These are phyloP conservation scores for Kluyveromyces marxianus DNA, from an alignment of 1,139 yeast genomes.

Conservation along the genomic window DNA sequence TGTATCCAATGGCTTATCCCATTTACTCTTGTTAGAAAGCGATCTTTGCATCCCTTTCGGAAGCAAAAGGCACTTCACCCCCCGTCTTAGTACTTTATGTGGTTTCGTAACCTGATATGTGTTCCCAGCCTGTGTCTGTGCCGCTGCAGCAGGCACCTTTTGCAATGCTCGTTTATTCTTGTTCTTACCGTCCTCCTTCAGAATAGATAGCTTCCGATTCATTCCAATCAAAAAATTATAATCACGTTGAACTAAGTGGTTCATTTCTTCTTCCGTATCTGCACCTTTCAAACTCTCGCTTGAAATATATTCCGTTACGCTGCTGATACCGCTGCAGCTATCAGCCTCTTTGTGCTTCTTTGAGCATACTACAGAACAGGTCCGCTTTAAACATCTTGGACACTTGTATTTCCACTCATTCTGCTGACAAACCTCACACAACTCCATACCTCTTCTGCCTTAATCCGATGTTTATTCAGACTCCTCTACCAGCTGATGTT, in stretches of 20 bases:
- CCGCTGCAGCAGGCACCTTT: slow-evolving; percentile 14
- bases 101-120: slow-evolving; percentile 10
- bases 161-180: slow-evolving; percentile 28
- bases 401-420: slow-evolving; percentile 61
- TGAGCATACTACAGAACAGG: slow-evolving; percentile 71
- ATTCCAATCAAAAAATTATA: slow-evolving; percentile 65
- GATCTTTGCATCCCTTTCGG: slow-evolving; percentile 79
- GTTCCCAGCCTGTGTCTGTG: slow-evolving; percentile 25
- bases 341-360: slow-evolving; percentile 56
- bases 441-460: background rate
- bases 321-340: slow-evolving; percentile 57
- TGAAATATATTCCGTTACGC: slow-evolving; percentile 48
- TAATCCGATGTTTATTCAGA: background rate
- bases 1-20: slow-evolving; percentile 55
- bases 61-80: slow-evolving; percentile 43
- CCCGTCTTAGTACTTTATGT: slow-evolving; percentile 35
- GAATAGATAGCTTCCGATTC: slow-evolving; percentile 48
- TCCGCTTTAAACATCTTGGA: slow-evolving; percentile 63
- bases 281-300: slow-evolving; percentile 21
- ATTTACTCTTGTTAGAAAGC: slow-evolving; percentile 58
- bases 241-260: slow-evolving; percentile 61
- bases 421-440: slow-evolving; percentile 47
- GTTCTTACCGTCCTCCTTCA: slow-evolving; percentile 41
- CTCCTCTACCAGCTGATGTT: background rate
- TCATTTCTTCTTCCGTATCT: slow-evolving; percentile 36